Conservation (phyloP, 2,329 filamentous ascomycete genomes). For the Penicillium sp. region DNA sequence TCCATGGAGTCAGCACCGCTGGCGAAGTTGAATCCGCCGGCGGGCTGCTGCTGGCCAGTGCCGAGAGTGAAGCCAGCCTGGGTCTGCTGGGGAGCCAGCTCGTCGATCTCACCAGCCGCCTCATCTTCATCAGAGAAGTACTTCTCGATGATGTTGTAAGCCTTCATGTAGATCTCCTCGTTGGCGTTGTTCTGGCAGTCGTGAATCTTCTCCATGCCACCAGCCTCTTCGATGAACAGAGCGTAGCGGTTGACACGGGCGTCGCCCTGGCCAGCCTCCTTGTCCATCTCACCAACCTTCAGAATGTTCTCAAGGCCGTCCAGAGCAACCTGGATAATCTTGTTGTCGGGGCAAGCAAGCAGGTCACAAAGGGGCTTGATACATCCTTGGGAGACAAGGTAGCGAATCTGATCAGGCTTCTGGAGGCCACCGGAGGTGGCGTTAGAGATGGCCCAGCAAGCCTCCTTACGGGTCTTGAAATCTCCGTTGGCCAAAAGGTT, state of each 20-base stretch:
- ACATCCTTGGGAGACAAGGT: constrained; percentile 88
- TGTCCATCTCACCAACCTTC: constrained; percentile 98
- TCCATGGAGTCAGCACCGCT: constrained; percentile 73
- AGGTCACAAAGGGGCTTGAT: constrained; percentile 97
- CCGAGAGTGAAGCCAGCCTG: constrained; percentile 75
- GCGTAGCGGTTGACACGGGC: constrained; percentile 86
- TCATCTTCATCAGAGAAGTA: constrained; percentile 99
- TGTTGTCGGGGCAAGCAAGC: constrained; percentile 95
- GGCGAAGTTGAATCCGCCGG: constrained; percentile 90
- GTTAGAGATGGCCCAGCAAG: constrained; percentile 99
- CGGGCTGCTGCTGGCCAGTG: constrained; percentile 66
- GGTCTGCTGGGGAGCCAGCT: constrained; percentile 71
- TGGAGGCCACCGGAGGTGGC: constrained; percentile 96
- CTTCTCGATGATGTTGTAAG: constrained; percentile 99
- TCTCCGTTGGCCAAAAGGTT: constrained; percentile 95
- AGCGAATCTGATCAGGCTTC: constrained; percentile 98
- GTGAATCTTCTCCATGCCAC: constrained; percentile 99
- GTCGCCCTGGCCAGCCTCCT: constrained; percentile 70
- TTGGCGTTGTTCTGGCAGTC: constrained; percentile 99
- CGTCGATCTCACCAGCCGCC: constrained; percentile 73
- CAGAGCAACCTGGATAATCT: constrained; percentile 98
- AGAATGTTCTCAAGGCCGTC: constrained; percentile 99
- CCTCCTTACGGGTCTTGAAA: constrained; percentile 98
- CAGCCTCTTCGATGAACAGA: constrained; percentile 96
- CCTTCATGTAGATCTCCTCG: constrained; percentile 99